Base-by-base conservation (phyloP, 257 asterid species). In the Leonotis leonurus region DNA sequence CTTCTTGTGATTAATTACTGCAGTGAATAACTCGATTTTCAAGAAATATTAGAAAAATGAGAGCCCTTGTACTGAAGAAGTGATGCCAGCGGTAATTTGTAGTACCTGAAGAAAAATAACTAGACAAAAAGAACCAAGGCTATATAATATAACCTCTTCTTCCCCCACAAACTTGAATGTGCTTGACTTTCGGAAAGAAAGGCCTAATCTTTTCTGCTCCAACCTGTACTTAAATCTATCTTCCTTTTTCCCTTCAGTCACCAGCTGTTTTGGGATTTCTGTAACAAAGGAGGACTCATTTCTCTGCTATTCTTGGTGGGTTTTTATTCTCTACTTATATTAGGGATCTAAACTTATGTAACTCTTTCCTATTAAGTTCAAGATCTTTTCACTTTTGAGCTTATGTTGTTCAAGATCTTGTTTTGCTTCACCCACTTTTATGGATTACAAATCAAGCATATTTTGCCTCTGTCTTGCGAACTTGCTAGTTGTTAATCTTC, bases 261-360 rank as follows among this genome's bases (percentile, higher is more conserved):
- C 4, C 4, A 25, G 24, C 27, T 43, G 18, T 17, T 50, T 33
- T 26, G 48, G 56, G 67, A 37, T 46, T 30, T 21, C 44, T 20
- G 7, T 17, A 3, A 3, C 6, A 16, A 14, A 29, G 30, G n/a
- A 41, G 22, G 21, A 6, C 10, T 29, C 21, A 17, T 61, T 22
- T 9, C 24, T 35, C 65, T 45, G 11, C 32, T 36, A 4, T 63
- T 69, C 53, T 57, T 52, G 70, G 59, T 68, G 62, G 70, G 67
- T 26, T 55, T 65, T 60, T 41, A 32, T 43, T 44, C 20, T 4
- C 20, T 4, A 48, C 6, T 16, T 52, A 11, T 66, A 3, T 66
- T 51, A 51, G 45, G 58, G 70, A 52, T 72, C 60, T 64, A 12
- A 13, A 48, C 14, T 32, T 49, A 37, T 35, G 18, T 30, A 64